Percentiles rank a stretch among this genome's conserved stretches.
Evolutionary conservation across 345 rosid species (phyloP).

Genomic region (Pugionium dolabratum): DNA sequence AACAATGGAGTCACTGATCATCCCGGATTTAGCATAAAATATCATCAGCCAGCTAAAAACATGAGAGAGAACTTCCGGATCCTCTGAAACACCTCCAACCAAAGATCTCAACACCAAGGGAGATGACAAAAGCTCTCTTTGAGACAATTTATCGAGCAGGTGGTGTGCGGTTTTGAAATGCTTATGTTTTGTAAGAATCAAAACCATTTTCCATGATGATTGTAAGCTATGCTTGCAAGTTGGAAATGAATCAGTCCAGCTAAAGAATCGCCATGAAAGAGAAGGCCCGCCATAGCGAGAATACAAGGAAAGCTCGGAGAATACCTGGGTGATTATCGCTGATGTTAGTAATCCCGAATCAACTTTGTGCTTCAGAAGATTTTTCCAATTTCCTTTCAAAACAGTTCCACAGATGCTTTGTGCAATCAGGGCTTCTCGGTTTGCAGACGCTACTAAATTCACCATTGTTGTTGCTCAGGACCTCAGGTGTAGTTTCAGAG

Average conservation of each 20-base stretch:
- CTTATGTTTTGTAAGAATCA: conserved; percentile 58
- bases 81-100: conserved; percentile 45
- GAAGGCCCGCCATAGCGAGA: conserved; percentile 41
- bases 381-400: conserved; percentile 71
- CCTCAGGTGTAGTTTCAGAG: too few species aligned
- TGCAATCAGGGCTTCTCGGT: conserved; percentile 46
- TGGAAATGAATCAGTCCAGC: conserved; percentile 54
- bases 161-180: conserved; percentile 75
- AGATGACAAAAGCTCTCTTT: conserved; percentile 69
- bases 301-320: conserved; percentile 48
- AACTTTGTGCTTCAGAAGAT: conserved; percentile 44
- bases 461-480: conserved; percentile 25
- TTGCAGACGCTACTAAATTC: conserved; percentile 25
- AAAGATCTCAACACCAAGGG: conserved; percentile 68
- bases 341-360: conserved; percentile 49
- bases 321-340: conserved; percentile 49
- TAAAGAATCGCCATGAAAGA: conserved; percentile 63
- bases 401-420: conserved; percentile 51
- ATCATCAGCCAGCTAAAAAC: conserved; percentile 88
- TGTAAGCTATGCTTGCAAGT: conserved; percentile 59
- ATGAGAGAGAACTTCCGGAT: conserved; percentile 67
- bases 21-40: conserved; percentile 55
- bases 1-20: conserved; percentile 65
- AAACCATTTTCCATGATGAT: conserved; percentile 81
- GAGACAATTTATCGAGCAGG: conserved; percentile 78